Base-by-base conservation (phyloP, 331 rosid genomes). In the Dryas integrifolia region DNA sequence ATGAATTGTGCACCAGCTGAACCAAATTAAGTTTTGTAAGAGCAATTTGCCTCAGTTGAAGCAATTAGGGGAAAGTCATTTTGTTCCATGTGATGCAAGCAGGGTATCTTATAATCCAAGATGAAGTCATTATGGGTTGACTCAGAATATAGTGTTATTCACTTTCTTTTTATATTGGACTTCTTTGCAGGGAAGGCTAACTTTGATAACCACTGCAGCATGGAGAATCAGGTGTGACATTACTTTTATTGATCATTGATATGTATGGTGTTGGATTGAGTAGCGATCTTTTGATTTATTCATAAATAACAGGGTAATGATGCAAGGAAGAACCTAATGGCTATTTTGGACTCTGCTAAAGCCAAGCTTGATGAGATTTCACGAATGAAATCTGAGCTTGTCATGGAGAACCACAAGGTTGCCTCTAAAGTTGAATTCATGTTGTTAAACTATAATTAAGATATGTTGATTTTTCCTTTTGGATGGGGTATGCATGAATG, bases 301-400 rank as follows among this genome's bases (percentile, higher is more conserved):
- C 78, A 76, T 82, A 73, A 38, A 48, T 80, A 58, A 72, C 85
- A 92, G 97, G 98, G 71, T 40, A 58, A 73, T 72, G 84, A 85
- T 38, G 72, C 83, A 70, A 84, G 76, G 84, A 69, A 79, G 79
- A 86, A 77, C 72, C 80, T 85, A 61, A 73, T 63, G 72, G 77
- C 58, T 60, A 72, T 81, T 83, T 69, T 91, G 83, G 88, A 91
- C 68, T 83, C 86, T 67, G 96, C 96, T 78, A 85, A 86, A 84
- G 92, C 82, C 71, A 83, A 75, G 80, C 92, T 83, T 67, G 79
- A 84, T 77, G 92, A 85, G 51, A 86, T 87, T 74, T 80, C 74
- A 76, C 70, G 5, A 72, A 67, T 80, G 80, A 87, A 91, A 82
- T 80, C 83, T 63, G 84, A 82, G 70, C 76, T 87, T 79, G 75